Percentiles rank a stretch among this genome's conserved stretches.
Conservation (phyloP, 2,329 filamentous ascomycete genomes). For the Aspergillus neotritici region DNA sequence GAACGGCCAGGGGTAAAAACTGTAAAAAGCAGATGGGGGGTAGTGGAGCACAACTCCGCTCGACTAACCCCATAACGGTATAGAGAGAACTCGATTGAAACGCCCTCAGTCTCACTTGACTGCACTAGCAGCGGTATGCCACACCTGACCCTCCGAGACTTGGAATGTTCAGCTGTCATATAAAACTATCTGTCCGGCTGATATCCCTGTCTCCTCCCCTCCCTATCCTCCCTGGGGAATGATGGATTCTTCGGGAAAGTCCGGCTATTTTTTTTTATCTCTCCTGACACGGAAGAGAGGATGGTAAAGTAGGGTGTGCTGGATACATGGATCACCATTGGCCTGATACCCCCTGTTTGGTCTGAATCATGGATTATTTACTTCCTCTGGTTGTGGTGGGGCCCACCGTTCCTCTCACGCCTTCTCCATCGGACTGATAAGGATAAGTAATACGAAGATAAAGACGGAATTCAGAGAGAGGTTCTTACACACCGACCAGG, state of each 20-base stretch:
- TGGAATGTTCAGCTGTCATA: constrained; percentile 1
- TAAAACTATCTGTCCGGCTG: background rate
- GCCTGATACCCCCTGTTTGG: background rate
- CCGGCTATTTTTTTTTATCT: too few species aligned
- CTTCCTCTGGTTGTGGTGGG: background rate
- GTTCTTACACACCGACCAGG: too few species aligned
- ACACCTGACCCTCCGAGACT: background rate
- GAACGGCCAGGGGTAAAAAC: too few species aligned
- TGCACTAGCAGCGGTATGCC: background rate
- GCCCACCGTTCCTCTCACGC: constrained; percentile 5
- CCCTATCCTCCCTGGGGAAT: background rate
- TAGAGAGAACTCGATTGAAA: too few species aligned
- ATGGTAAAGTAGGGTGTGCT: too few species aligned
- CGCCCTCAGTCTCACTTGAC: background rate
- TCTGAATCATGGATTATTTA: constrained; percentile 2
- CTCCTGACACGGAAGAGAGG: too few species aligned
- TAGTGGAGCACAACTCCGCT: background rate
- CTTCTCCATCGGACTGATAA: background rate
- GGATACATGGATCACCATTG: too few species aligned
- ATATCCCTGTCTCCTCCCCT: background rate
- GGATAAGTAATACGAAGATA: background rate
- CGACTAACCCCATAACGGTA: too few species aligned
- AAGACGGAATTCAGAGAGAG: background rate
- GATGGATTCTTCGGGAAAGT: too few species aligned
- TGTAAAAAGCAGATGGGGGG: background rate